Evolutionary conservation across 768 basidiomycete genomes (phyloP).

Genomic region (Podaxis carcinomalis): DNA sequence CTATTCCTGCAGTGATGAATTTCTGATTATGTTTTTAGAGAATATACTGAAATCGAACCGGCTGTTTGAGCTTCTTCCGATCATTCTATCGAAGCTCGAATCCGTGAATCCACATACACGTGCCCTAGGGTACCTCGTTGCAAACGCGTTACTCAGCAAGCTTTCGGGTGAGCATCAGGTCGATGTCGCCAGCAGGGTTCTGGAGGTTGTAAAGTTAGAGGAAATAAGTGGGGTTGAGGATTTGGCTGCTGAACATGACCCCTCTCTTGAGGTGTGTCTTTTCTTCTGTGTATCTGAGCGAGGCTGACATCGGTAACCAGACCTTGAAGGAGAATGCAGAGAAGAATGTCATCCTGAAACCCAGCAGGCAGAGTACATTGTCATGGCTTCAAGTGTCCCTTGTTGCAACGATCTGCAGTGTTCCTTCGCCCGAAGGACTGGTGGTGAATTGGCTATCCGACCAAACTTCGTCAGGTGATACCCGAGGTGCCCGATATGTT

Average conservation of each 20-base stretch:
- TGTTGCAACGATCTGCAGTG: slow-evolving; percentile 44
- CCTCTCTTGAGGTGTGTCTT: slow-evolving; percentile 28
- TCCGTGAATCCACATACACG: slow-evolving; percentile 48
- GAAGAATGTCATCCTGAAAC: slow-evolving; percentile 51
- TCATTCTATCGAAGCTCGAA: slow-evolving; percentile 48
- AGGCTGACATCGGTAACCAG: slow-evolving; percentile 27
- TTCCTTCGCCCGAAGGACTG: slow-evolving; percentile 38
- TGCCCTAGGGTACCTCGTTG: slow-evolving; percentile 55
- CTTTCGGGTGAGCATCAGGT: slow-evolving; percentile 58
- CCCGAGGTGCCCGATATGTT: slow-evolving; percentile 41
- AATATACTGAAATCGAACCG: slow-evolving; percentile 57
- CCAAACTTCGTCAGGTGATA: slow-evolving; percentile 15
- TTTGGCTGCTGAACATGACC: slow-evolving; percentile 22
- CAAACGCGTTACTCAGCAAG: slow-evolving; percentile 54
- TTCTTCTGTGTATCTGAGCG: not conserved
- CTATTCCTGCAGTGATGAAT: not conserved
- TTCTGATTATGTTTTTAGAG: slow-evolving; percentile 33
- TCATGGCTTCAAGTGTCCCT: slow-evolving; percentile 57
- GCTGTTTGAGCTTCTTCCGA: slow-evolving; percentile 36
- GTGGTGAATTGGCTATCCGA: slow-evolving; percentile 50
- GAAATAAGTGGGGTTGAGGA: slow-evolving; percentile 44
- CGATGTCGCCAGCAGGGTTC: slow-evolving; percentile 42
- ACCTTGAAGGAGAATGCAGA: slow-evolving; percentile 36
- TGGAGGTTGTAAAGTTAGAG: slow-evolving; percentile 43
- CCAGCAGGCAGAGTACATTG: slow-evolving; percentile 51